Evolutionary conservation across 371 early-diverging fungal species (phyloP), one percentile per base, ranked within the genome.

Genomic region (Mucor ambiguus): DNA sequence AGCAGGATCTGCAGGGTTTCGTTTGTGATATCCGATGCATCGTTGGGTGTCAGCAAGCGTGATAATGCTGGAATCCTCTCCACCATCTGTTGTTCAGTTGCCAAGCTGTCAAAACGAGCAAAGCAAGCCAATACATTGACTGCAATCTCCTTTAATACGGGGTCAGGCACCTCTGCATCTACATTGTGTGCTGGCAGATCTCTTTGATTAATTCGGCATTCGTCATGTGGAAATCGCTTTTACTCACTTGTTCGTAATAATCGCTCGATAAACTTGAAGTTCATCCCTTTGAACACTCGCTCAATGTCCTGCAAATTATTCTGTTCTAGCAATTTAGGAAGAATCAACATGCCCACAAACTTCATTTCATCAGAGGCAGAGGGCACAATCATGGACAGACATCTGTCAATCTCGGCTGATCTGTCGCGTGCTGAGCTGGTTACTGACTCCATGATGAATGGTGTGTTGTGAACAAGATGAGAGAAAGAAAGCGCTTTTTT

Each of bases 321-420:
- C n/a, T 76, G 74, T 33, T 82, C 69, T 0, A 85, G 61, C 7
- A 85, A 61, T 49, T 80, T 75, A 8, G 86, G 86, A 10, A 85
- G 58, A n/a, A 85, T 70, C 44, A 82, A 67, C 74, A 85, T 79
- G 11, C 81, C 86, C 16, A 82, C 81, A 71, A 85, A 85, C 29
- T 83, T 83, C 18, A 76, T 78, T 44, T 83, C 84, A 48, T 85
- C 83, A 1, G 81, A 74, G 44, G 79, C 74, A 14, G 80, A 69
- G 29, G 84, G 80, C 6, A 67, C 54, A 29, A 83, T 75, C 57
- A 85, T 69, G 4, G 74, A 65, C 6, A 85, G 63, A 63, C 85
- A 85, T 11, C 80, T 77, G 69, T 82, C 82, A 32, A 82, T 82
- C 56, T 82, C 79, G 30, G 82, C 79, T 20, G 68, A 33, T 16